Conservation (phyloP, 2,329 filamentous ascomycete genomes). For the Chaetomium strumarium region DNA sequence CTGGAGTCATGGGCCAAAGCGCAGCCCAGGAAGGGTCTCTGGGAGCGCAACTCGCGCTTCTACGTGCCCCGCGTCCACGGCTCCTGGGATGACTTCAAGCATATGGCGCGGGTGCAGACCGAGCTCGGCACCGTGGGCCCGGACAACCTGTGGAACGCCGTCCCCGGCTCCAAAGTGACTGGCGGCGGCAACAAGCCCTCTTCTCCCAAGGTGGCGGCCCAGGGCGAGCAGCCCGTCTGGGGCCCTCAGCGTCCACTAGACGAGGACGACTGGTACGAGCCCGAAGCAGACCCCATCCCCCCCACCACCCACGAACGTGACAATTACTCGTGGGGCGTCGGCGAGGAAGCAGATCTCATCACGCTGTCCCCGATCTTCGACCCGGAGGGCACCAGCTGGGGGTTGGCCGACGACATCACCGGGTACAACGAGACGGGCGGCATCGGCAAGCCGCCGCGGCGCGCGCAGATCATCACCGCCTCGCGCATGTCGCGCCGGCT, state of each 20-base stretch:
- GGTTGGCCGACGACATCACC: constrained; percentile 75
- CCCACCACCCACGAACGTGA: constrained; percentile 71
- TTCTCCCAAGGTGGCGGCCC: constrained; percentile 16
- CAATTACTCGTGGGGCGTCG: constrained; percentile 78
- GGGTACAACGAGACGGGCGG: constrained; percentile 64
- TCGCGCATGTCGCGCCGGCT: constrained; percentile 76
- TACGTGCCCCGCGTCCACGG: constrained; percentile 73
- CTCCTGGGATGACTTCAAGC: constrained; percentile 71
- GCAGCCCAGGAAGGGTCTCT: constrained; percentile 73
- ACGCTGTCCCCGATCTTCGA: constrained; percentile 90
- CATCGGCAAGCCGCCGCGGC: constrained; percentile 59
- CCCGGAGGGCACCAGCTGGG: constrained; percentile 80
- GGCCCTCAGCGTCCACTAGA: constrained; percentile 68
- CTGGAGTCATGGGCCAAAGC: constrained; percentile 62
- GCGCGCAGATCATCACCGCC: constrained; percentile 83
- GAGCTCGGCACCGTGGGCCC: constrained; percentile 61
- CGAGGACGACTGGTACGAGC: constrained; percentile 64
- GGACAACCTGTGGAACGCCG: constrained; percentile 61
- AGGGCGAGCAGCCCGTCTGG: constrained; percentile 66
- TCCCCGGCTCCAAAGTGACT: constrained; percentile 37
- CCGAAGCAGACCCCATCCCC: constrained; percentile 66
- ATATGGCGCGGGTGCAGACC: constrained; percentile 69
- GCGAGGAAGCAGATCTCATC: constrained; percentile 86
- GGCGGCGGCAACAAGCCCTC: constrained; percentile 12
- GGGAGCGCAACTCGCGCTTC: constrained; percentile 74